Base-by-base conservation (phyloP, 2,329 filamentous ascomycete species). In the Sporothrix humicola region DNA sequence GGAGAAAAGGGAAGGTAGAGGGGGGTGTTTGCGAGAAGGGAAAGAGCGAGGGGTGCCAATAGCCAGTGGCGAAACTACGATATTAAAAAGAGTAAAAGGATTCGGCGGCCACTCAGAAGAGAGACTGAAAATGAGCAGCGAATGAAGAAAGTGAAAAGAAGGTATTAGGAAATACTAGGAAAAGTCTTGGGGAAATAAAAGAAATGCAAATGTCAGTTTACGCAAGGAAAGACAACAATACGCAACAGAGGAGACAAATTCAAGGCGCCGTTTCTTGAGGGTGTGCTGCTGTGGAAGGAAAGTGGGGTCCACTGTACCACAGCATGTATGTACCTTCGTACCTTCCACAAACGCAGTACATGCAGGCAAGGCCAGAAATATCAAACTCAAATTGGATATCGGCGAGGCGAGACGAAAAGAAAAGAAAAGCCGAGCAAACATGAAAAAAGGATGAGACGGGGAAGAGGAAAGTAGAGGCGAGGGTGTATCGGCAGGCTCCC, bases 401-500 rank as follows among this genome's bases (percentile, higher is more conserved):
- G 56, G 15, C 23, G 23, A 56, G 23, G 56, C 56, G 31, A 58
- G 54, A 12, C 23, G 12, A 15, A 23, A 23, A 58, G 12, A 12
- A 58, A 23, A 50, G 17, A 15, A 17, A n/a, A 50, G 48, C 13
- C 13, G 48, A 50, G 48, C 31, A 17, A 17, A 15, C 23, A 58
- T 10, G 52, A 56, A 10, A 50, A 50, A 50, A 50, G 8, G 52
- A 23, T 8, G 23, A 44, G 37, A 12, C 8, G 10, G 37, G 3
- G 37, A 20, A 4, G 31, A 44, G 15, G 17, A 3, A 15, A 63
- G 31, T 37, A 44, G 2, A 44, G 31, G 10, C 31, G 58, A 61
- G 58, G 37, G 37, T n/a, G 54, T 63, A 37, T 7, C 59, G 37
- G 17, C 59, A 65, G 59, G 59, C 59, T 63, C 37, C 59, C 59